Base-by-base conservation (phyloP, 179 eudicot genomes). In the Camellia oleifera region DNA sequence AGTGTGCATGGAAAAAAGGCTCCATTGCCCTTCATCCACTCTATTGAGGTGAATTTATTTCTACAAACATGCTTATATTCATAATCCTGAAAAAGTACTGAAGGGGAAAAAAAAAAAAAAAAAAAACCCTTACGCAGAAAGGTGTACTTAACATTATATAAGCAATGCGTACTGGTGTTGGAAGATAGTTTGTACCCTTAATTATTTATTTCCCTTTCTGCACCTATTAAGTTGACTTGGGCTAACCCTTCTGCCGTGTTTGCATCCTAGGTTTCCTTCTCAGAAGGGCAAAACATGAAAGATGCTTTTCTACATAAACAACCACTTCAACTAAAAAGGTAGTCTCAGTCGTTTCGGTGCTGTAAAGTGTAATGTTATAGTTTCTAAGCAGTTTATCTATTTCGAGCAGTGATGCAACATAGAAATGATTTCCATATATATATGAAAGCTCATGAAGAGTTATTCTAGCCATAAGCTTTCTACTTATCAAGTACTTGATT, bases 281-380 rank as follows among this genome's bases (percentile, higher is more conserved):
- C 90, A 23, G 88, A 85, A 66, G 80, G 88, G 73, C 87, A 84
- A 20, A 88, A 87, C 80, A 84, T 90, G 87, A 92, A 92, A 85
- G 83, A 75, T 4, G 90, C 91, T 53, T 76, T 89, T 67, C 86
- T 92, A 77, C 73, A 81, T 76, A 81, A 89, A 78, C 92, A 88
- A 73, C 96, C 96, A 73, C 81, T 92, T 80, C 76, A 72, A 77
- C 82, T 92, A 61, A 92, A 92, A 85, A 92, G 96, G 96, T 92
- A 86, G 15, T 23, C 6, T 10, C 32, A 54, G 64, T 12, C 56
- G 5, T 57, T 65, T 58, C 63, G 40, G 40, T 63, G 8, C 50
- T 75, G 5, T 32, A 17, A 40, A 17, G 54, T 69, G 32, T 74
- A 23, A 64, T n/a, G 18, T 50, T 50, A 18, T 50, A 10, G 54